These are phyloP conservation scores for Reutealis trisperma DNA, from an alignment of 345 rosid species.

Conservation along the genomic window DNA sequence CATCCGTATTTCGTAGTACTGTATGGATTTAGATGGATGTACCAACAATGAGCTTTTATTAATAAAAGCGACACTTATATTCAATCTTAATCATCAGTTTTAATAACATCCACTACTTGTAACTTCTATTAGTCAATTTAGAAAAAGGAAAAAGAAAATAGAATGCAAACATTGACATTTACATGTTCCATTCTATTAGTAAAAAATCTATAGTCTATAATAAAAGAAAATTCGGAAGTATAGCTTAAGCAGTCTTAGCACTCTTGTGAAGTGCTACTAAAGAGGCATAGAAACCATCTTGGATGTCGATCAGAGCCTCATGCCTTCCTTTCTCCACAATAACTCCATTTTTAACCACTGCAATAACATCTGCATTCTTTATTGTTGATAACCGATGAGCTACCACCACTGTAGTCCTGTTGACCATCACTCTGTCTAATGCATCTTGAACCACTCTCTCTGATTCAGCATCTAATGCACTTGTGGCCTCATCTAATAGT, in stretches of 20 bases:
- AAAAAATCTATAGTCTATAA: too few species aligned
- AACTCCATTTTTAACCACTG: slow-evolving; percentile 53
- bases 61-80: too few species aligned
- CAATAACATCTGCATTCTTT: slow-evolving; percentile 51
- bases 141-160: too few species aligned
- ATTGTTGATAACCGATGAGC: slow-evolving; percentile 57
- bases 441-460: slow-evolving; percentile 59
- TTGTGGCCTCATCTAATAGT: slow-evolving; percentile 47
- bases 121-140: too few species aligned
- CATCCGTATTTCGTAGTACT: too few species aligned
- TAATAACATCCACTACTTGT: too few species aligned
- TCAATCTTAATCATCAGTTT: too few species aligned
- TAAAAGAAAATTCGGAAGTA: background rate
- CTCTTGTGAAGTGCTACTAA: slow-evolving; percentile 28
- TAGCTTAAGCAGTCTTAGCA: slow-evolving; percentile 21
- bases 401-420: slow-evolving; percentile 52
- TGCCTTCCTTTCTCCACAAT: slow-evolving; percentile 51
- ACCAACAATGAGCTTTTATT: too few species aligned
- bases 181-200: background rate
- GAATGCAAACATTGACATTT: background rate
- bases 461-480: slow-evolving; percentile 50
- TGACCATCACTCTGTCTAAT: slow-evolving; percentile 38
- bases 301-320: slow-evolving; percentile 17
- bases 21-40: too few species aligned
- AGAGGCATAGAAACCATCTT: slow-evolving; percentile 32